Percentiles rank a stretch among this genome's conserved stretches.
phyloP scores from a whole-genome alignment of 176 grass and related monocot species.

The Thinopyrum elongatum region DNA sequence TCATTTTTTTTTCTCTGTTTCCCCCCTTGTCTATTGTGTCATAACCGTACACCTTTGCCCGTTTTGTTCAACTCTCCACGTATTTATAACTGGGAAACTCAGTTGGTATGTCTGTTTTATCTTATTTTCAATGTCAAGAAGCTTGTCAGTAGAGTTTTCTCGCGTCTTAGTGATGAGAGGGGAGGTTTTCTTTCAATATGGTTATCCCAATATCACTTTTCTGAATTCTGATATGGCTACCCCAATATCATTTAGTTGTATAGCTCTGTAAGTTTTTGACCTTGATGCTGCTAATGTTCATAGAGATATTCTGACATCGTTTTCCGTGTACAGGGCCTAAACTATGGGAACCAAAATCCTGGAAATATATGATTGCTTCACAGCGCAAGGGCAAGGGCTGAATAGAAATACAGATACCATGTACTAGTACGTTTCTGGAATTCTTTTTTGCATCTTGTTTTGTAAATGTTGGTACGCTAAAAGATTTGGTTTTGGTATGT shows the following conservation, averaged over 20 bases:
- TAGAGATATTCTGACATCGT: neutral
- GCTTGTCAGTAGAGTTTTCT: neutral
- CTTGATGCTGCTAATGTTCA: neutral
- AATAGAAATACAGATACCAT: neutral
- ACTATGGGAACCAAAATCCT: slow-evolving; percentile 14
- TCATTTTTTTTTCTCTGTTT: neutral
- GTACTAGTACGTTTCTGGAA: neutral
- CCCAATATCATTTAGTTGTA: neutral
- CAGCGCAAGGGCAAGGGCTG: too few relatives aligned
- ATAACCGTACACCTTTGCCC: neutral
- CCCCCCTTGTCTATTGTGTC: too few relatives aligned
- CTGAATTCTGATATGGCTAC: neutral
- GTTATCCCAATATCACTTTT: neutral
- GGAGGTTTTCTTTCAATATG: neutral
- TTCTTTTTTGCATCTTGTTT: too few relatives aligned
- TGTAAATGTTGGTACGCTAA: too few relatives aligned
- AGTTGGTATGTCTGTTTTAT: neutral
- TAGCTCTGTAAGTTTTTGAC: neutral
- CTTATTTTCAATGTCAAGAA: neutral
- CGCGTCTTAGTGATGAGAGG: neutral
- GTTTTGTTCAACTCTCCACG: neutral
- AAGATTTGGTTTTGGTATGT: neutral
- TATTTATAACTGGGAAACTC: neutral
- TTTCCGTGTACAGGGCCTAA: neutral
- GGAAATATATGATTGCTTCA: slow-evolving; percentile 20